Conservation (phyloP, 306 rosid genomes). For the Quillaja saponaria region DNA sequence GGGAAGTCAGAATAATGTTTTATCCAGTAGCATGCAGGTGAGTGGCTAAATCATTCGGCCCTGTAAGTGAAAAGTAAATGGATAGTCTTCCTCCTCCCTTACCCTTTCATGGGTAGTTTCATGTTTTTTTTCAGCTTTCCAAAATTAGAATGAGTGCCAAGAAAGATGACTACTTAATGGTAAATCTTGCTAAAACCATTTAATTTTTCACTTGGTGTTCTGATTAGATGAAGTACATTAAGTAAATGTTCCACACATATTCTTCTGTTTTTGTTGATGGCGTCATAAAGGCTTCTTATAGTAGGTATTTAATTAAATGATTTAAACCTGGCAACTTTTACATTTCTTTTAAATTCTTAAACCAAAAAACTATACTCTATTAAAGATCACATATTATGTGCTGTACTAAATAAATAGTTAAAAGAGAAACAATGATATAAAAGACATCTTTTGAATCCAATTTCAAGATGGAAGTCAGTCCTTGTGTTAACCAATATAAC, state of each 20-base stretch:
- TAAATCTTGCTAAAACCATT: neutral
- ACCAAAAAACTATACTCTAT: no score
- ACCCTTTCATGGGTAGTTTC: conserved; percentile 12
- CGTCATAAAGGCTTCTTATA: conserved; percentile 13
- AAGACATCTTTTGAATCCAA: no score
- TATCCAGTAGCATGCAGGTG: conserved; percentile 99
- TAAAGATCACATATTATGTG: no score
- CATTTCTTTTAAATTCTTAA: no score
- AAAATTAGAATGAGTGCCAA: conserved; percentile 6
- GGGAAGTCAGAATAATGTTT: conserved; percentile 93
- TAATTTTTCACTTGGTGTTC: neutral
- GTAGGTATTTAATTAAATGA: conserved; percentile 12
- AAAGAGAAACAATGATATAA: no score
- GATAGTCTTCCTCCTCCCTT: neutral
- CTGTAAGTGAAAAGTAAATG: neutral
- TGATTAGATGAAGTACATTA: neutral
- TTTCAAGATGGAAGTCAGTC: no score
- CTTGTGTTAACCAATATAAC: no score
- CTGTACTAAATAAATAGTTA: no score
- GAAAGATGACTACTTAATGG: neutral
- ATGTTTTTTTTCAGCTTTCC: neutral
- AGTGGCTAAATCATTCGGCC: conserved; percentile 19
- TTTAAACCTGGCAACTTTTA: neutral
- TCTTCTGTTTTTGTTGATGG: conserved; percentile 1
- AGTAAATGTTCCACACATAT: neutral